Conservation (phyloP, 805 yeast genomes). For the Zygotorulaspora sp. region DNA sequence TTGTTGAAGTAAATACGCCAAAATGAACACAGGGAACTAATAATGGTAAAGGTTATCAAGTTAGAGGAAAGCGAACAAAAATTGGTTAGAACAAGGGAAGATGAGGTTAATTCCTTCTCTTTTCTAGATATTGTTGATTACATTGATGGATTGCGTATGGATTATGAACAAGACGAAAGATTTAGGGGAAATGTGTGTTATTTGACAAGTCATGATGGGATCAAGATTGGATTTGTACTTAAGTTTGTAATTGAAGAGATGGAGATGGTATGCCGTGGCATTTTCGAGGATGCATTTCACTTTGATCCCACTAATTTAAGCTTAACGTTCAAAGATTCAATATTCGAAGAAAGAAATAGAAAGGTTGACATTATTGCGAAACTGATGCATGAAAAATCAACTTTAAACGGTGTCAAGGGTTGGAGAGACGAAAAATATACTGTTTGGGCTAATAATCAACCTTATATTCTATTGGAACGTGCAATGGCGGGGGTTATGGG, state of each 20-base stretch:
- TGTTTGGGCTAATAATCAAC: conserved; percentile 50
- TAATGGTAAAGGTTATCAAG: conserved; percentile 25
- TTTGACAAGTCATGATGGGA: conserved; percentile 37
- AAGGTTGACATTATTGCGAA: conserved; percentile 45
- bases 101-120: conserved; percentile 20
- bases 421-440: conserved; percentile 88
- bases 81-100: conserved; percentile 26
- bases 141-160: conserved; percentile 29
- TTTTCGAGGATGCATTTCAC: conserved; percentile 28
- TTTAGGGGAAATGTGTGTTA: conserved; percentile 31
- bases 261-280: conserved; percentile 16
- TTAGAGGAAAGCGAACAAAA: conserved; percentile 15
- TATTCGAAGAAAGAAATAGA: conserved; percentile 30
- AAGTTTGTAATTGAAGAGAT: conserved; percentile 35
- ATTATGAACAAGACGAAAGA: conserved; percentile 16
- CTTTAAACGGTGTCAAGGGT: conserved; percentile 46
- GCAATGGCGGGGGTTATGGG: conserved; percentile 80
- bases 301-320: conserved; percentile 31
- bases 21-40: no score
- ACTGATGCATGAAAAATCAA: conserved; percentile 36
- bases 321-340: conserved; percentile 28
- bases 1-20: no score
- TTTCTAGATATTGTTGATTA: conserved; percentile 26
- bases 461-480: conserved; percentile 72
- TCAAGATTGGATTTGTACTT: conserved; percentile 39